Evolutionary conservation across 2,329 filamentous ascomycete genomes (phyloP), one percentile per base, ranked within the genome.

Genomic region (Penicillium sp.): DNA sequence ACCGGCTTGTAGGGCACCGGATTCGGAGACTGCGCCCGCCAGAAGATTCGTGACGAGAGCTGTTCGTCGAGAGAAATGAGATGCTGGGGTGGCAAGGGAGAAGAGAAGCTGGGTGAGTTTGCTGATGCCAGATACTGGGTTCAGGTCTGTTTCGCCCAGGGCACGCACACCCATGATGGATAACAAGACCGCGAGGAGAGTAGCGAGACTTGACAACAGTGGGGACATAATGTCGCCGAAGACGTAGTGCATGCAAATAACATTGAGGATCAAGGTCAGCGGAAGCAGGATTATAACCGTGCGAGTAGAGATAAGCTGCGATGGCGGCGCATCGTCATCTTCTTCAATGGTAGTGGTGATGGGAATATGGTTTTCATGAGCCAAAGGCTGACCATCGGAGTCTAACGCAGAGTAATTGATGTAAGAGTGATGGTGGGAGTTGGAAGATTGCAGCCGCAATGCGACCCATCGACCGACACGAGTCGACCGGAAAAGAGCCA

Each of bases 71-170:
- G 91, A 91, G 62, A 88, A 87, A 63, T 90, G 85, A 0, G 85
- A 84, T 48, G 87, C 79, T 0, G 94, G 92, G 2, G 95, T 91
- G 35, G 95, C 89, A 44, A 96, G 76, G 2, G 94, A 94, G 70
- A 99, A 97, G 67, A 97, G 87, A 2, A 99, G 83, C 71, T 99
- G 94, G 0, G 94, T 95, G 3, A 99, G 81, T 75, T 99, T 99
- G 68, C 88, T 92, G 71, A 97, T 99, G 30, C 94, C 94, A 1
- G 90, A 95, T 2, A 97, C 94, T 0, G 94, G 94, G 67, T 97
- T 97, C 9, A 99, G 79, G 64, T 99, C 94, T 5, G 94, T 97
- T 76, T 97, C 84, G 38, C 85, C 84, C 0, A 85, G 74, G 0
- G 84, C 83, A 36, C 83, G 80, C 2, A 86, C 83, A 40, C 82